Conservation (phyloP, 352 stramenopile genomes). For the Pythium scleroteichum region DNA sequence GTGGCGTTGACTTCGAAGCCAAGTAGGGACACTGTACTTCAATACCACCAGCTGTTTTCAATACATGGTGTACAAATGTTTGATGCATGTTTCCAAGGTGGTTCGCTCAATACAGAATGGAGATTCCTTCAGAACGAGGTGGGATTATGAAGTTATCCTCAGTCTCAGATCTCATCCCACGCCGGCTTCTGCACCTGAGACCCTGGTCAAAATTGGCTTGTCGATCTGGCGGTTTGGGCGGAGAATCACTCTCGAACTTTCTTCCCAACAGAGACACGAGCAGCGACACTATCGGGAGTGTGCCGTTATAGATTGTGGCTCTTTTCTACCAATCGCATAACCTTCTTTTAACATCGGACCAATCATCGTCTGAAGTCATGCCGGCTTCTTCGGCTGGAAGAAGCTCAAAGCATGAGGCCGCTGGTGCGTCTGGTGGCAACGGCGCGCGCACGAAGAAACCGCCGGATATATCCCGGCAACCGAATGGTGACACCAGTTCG, state of each 20-base stretch:
- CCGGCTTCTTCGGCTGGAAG: no score
- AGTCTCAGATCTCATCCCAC: not conserved
- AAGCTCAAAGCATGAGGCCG: no score
- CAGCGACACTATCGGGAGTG: no score
- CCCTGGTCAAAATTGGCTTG: not conserved
- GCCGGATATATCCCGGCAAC: no score
- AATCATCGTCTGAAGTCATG: no score
- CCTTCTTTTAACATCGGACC: no score
- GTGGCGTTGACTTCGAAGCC: not conserved
- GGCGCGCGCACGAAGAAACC: no score
- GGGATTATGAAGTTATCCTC: not conserved
- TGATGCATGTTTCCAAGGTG: not conserved
- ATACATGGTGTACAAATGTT: not conserved
- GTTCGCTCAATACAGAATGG: not conserved
- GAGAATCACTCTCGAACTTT: not conserved
- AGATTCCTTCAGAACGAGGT: not conserved
- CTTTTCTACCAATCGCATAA: not conserved
- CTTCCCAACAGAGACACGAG: no score
- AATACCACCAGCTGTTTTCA: not conserved
- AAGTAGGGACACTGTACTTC: conserved; percentile 1
- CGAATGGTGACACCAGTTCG: no score
- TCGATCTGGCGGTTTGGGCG: no score
- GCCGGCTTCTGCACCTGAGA: not conserved
- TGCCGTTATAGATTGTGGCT: no score
- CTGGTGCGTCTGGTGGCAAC: no score